Conservation (phyloP, 2,329 filamentous ascomycete genomes). For the Tolypocladium album region DNA sequence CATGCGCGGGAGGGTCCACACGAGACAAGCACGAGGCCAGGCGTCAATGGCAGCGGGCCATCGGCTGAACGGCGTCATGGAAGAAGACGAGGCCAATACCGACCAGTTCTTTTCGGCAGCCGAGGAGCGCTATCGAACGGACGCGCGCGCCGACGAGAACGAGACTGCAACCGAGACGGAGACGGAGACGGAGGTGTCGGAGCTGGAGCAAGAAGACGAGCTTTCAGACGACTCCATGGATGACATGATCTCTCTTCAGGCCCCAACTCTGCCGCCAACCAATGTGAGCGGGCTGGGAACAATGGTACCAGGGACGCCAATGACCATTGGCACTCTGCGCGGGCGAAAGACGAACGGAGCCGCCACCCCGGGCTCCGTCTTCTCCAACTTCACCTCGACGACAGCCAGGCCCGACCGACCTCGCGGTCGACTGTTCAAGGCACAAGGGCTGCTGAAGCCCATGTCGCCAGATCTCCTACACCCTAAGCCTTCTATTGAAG, state of each 20-base stretch:
- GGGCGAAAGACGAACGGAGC: constrained; percentile 59
- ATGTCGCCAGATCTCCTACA: constrained; percentile 74
- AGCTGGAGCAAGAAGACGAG: constrained; percentile 56
- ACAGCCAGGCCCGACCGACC: constrained; percentile 66
- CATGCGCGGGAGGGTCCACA: constrained; percentile 48
- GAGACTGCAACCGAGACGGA: constrained; percentile 51
- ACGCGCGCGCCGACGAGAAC: constrained; percentile 46
- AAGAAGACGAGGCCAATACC: constrained; percentile 70
- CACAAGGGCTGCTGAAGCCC: constrained; percentile 60
- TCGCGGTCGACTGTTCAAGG: constrained; percentile 72
- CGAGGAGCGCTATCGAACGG: constrained; percentile 60
- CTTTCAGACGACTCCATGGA: constrained; percentile 87
- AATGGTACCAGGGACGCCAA: constrained; percentile 70
- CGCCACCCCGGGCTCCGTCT: constrained; percentile 76
- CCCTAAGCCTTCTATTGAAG: constrained; percentile 63
- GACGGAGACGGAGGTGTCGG: constrained; percentile 52
- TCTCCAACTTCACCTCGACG: constrained; percentile 76
- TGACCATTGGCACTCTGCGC: constrained; percentile 50
- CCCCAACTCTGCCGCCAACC: constrained; percentile 67
- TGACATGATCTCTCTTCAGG: constrained; percentile 82
- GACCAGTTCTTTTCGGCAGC: constrained; percentile 90
- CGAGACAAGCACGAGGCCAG: constrained; percentile 38
- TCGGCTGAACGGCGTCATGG: constrained; percentile 44
- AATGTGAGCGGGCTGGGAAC: constrained; percentile 71
- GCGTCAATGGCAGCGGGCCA: constrained; percentile 30